Conservation (phyloP, 129 eudicot genomes). For the Flaveria brownii region DNA sequence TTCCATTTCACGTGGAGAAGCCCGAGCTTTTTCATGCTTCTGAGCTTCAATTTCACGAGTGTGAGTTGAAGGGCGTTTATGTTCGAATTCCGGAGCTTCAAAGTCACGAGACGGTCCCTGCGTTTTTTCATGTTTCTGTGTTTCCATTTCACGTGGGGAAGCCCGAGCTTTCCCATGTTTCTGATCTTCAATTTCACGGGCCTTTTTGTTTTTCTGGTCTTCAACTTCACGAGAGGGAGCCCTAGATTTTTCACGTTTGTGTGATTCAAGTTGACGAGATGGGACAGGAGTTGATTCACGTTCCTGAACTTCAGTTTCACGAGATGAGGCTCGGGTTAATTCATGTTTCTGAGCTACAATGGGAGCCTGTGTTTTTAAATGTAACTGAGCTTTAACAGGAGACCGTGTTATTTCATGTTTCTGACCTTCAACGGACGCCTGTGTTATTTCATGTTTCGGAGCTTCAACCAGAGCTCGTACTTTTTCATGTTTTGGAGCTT, state of each 20-base stretch:
- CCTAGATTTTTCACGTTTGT: neutral
- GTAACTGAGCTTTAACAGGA: neutral
- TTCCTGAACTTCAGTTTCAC: conserved; percentile 13
- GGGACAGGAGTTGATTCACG: neutral
- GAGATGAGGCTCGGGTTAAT: neutral
- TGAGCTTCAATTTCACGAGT: neutral
- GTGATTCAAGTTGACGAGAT: conserved; percentile 6
- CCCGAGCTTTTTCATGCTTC: neutral
- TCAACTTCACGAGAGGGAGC: conserved; percentile 4
- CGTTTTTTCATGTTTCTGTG: neutral
- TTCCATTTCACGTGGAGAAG: conserved; percentile 3
- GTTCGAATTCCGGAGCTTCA: neutral
- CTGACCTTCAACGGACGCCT: neutral
- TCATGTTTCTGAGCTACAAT: conserved; percentile 10
- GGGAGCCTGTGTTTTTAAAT: neutral
- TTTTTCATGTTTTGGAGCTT: neutral
- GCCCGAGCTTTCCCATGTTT: neutral
- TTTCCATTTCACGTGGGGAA: conserved; percentile 9
- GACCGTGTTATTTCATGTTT: conserved; percentile 2
- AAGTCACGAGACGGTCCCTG: neutral
- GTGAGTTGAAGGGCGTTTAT: neutral
- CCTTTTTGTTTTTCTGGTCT: neutral
- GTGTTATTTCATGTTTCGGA: neutral
- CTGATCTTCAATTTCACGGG: neutral
- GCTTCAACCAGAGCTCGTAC: neutral